phyloP scores from a whole-genome alignment of 768 basidiomycete species.

The Tremella fuciformis region DNA sequence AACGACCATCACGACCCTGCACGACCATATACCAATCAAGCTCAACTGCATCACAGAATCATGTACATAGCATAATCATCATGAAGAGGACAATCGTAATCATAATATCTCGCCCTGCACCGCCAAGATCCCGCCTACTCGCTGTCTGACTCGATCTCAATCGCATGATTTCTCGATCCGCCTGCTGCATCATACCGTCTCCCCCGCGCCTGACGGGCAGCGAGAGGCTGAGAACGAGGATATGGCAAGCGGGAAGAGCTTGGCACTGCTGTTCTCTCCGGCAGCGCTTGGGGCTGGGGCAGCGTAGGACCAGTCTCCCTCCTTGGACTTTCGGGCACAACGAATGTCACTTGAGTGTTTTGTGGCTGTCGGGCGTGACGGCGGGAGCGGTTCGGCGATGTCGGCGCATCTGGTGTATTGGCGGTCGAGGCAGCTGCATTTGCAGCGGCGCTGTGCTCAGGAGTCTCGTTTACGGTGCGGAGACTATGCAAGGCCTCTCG shows the following conservation, averaged over 20 bases:
- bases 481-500: conserved; percentile 19
- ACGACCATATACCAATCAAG: too few relatives aligned
- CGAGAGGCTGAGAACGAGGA: conserved; percentile 11
- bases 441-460: too few relatives aligned
- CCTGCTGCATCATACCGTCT: not conserved
- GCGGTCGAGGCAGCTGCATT: not conserved
- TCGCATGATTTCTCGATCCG: conserved; percentile 28
- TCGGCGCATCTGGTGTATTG: too few relatives aligned
- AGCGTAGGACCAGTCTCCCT: too few relatives aligned
- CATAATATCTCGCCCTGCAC: not conserved
- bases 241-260: too few relatives aligned
- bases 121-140: conserved; percentile 10
- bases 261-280: not conserved
- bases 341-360: not conserved
- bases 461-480: too few relatives aligned
- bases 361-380: conserved; percentile 5
- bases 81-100: too few relatives aligned
- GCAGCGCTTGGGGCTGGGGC: not conserved
- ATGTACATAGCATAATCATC: too few relatives aligned
- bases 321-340: conserved; percentile 1
- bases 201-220: conserved; percentile 29
- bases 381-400: not conserved
- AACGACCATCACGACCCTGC: not conserved
- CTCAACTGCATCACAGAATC: too few relatives aligned
- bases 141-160: conserved; percentile 32